Percentiles rank a stretch among this genome's conserved stretches.
These are phyloP conservation scores for Epicoccum nigrum DNA, from an alignment of 2,329 filamentous ascomycete species.

Conservation along the genomic window DNA sequence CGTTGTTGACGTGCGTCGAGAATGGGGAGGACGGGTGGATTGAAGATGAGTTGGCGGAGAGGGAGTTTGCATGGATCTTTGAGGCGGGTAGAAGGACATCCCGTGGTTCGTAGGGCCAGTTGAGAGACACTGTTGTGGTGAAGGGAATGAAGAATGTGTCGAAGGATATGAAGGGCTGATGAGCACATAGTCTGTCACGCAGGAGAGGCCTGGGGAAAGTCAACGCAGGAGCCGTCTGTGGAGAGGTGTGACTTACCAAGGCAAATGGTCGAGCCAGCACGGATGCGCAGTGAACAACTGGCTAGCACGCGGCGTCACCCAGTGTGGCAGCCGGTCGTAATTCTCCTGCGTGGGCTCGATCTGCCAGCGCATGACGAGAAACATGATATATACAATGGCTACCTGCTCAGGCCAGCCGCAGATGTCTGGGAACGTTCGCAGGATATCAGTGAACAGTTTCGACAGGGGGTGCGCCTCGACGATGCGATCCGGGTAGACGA, in stretches of 20 bases:
- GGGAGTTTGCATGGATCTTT: conserved; percentile 24
- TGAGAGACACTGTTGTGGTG: conserved; percentile 75
- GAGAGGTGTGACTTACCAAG: conserved; percentile 69
- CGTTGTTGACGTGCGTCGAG: conserved; percentile 39
- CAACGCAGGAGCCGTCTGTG: too few species aligned
- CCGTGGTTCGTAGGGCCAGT: conserved; percentile 81
- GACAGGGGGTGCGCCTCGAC: conserved; percentile 76
- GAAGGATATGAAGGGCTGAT: conserved; percentile 67
- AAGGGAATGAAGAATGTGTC: conserved; percentile 85
- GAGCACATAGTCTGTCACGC: conserved; percentile 68
- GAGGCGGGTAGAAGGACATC: conserved; percentile 67
- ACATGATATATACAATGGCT: conserved; percentile 84
- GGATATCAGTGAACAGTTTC: conserved; percentile 83
- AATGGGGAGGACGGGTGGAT: conserved; percentile 35
- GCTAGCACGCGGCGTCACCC: conserved; percentile 68
- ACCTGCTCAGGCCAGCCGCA: conserved; percentile 80
- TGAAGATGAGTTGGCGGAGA: conserved; percentile 33
- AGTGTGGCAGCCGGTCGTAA: conserved; percentile 77
- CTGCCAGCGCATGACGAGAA: conserved; percentile 81
- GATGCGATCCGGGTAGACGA: conserved; percentile 72
- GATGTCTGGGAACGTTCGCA: conserved; percentile 82
- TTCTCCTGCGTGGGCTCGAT: conserved; percentile 80
- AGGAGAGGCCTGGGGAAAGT: conserved; percentile 63
- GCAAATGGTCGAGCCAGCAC: conserved; percentile 81
- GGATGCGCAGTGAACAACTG: conserved; percentile 75